Percentiles rank a stretch among this genome's conserved stretches.
Evolutionary conservation across 768 basidiomycete species (phyloP).

Genomic region (Tephrocybe sp.): DNA sequence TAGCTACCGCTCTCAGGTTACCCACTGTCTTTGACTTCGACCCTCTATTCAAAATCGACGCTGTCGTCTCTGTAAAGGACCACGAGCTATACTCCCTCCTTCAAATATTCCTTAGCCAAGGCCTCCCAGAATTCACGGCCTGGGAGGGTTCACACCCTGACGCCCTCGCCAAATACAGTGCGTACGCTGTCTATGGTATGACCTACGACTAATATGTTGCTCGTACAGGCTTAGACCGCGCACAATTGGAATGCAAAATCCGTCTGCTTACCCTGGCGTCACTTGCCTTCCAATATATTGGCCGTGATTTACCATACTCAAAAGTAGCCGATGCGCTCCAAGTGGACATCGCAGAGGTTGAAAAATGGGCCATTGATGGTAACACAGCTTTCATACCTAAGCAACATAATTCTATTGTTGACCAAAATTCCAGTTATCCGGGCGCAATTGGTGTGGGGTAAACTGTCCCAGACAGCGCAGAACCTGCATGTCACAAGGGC

Average conservation of each 20-base stretch:
- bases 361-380: conserved; percentile 90
- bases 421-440: conserved; percentile 64
- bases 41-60: conserved; percentile 72
- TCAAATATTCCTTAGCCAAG: conserved; percentile 68
- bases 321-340: conserved; percentile 68
- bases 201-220: neutral
- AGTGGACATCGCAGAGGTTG: conserved; percentile 65
- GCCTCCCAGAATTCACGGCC: conserved; percentile 56
- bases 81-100: conserved; percentile 77
- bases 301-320: conserved; percentile 70
- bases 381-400: conserved; percentile 12
- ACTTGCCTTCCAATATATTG: conserved; percentile 75
- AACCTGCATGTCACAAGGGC: conserved; percentile 73
- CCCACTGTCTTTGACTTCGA: conserved; percentile 81
- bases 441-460: conserved; percentile 74
- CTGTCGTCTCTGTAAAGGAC: conserved; percentile 61
- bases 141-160: conserved; percentile 58
- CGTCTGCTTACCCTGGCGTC: conserved; percentile 75
- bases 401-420: conserved; percentile 3
- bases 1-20: conserved; percentile 64
- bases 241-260: conserved; percentile 75
- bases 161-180: conserved; percentile 59
- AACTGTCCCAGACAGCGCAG: conserved; percentile 79
- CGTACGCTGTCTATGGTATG: conserved; percentile 20
- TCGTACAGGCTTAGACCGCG: conserved; percentile 50